Percentiles rank a stretch among this genome's conserved stretches.
These are phyloP conservation scores for Fraxinus excelsior DNA, from an alignment of 257 asterid species.

Conservation along the genomic window DNA sequence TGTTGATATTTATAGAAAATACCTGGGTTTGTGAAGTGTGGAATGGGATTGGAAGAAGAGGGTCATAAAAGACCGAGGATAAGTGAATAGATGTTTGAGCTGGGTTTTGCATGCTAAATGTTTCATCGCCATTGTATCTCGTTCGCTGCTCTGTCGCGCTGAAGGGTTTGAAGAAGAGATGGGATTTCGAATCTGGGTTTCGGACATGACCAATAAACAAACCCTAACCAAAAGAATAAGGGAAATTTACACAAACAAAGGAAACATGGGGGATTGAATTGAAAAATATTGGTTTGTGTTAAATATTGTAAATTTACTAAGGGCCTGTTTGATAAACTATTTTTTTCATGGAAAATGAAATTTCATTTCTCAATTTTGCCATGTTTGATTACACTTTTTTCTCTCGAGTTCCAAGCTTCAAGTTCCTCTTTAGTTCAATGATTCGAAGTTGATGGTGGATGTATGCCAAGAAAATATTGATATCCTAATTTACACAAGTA, in stretches of 20 bases:
- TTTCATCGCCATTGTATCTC: slow-evolving; percentile 45
- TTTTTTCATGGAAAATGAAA: no score
- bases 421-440: background rate
- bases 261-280: no score
- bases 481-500: no score
- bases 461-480: no score
- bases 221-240: background rate
- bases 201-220: background rate
- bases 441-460: background rate
- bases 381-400: no score
- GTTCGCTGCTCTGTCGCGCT: slow-evolving; percentile 9
- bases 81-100: slow-evolving; percentile 35
- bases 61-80: slow-evolving; percentile 19
- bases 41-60: slow-evolving; percentile 22
- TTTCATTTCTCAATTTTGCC: no score
- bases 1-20: background rate
- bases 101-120: slow-evolving; percentile 41
- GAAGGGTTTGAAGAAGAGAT: slow-evolving; percentile 3
- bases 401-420: background rate
- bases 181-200: background rate
- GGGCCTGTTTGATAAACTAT: no score
- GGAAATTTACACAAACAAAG: no score
- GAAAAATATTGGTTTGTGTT: no score
- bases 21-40: slow-evolving; percentile 45
- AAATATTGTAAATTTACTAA: no score